Conservation (phyloP, 2,329 filamentous ascomycete genomes). For the Periconia macrospinosa region DNA sequence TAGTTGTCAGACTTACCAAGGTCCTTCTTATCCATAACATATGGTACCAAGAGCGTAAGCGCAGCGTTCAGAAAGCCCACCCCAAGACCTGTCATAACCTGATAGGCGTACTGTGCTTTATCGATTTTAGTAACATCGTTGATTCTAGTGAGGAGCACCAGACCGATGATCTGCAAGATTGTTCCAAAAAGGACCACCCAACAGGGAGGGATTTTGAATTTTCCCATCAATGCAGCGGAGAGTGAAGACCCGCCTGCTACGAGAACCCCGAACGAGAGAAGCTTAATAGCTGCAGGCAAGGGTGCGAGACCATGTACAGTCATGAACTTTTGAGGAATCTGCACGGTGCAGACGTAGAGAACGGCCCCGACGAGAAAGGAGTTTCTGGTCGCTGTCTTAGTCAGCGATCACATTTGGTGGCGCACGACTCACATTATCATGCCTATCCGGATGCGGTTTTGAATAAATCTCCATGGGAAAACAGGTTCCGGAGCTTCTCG, state of each 20-base stretch:
- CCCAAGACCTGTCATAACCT: constrained; percentile 12
- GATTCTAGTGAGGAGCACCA: constrained; percentile 3
- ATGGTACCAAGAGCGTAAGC: constrained; percentile 2
- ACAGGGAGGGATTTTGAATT: constrained; percentile 1
- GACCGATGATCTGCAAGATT: constrained; percentile 5
- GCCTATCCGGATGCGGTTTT: constrained; percentile 4
- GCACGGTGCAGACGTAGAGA: constrained; percentile 7
- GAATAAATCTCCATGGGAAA: constrained; percentile 11
- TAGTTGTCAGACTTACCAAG: constrained; percentile 1
- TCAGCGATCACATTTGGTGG: background rate
- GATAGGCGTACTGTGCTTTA: constrained; percentile 7
- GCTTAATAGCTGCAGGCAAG: constrained; percentile 6
- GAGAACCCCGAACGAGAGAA: constrained; percentile 7
- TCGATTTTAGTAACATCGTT: background rate
- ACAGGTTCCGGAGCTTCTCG: constrained; percentile 14
- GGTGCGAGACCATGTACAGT: constrained; percentile 3
- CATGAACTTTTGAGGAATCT: constrained; percentile 15
- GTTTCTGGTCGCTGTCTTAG: background rate
- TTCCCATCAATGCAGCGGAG: background rate
- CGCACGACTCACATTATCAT: constrained; percentile 4
- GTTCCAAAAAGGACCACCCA: constrained; percentile 1
- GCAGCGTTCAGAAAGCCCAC: constrained; percentile 2
- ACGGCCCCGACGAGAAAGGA: constrained; percentile 7
- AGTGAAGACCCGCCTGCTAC: constrained; percentile 2
- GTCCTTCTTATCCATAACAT: constrained; percentile 4